Conservation (phyloP, 352 stramenopile species). For the Phytophthora capsici region DNA sequence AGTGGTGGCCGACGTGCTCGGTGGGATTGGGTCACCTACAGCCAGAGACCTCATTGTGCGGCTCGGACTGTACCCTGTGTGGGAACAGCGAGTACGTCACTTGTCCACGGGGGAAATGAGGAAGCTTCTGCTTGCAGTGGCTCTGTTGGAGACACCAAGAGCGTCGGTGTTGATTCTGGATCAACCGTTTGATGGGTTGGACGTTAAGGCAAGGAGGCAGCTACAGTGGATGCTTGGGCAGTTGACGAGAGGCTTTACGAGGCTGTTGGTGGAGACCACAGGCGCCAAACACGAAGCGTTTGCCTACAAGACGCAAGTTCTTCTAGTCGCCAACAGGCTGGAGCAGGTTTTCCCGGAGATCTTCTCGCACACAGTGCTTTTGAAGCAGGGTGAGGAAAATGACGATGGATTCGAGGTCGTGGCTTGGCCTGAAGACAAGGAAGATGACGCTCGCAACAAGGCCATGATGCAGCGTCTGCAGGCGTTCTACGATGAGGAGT, state of each 20-base stretch:
- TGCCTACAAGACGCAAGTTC: constrained; percentile 86
- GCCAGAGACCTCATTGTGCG: constrained; percentile 91
- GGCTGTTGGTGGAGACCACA: constrained; percentile 90
- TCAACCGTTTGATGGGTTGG: constrained; percentile 94
- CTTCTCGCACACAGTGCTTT: constrained; percentile 64
- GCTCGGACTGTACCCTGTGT: constrained; percentile 92
- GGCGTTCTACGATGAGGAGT: constrained; percentile 47
- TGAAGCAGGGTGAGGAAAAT: constrained; percentile 32
- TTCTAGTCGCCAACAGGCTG: constrained; percentile 88
- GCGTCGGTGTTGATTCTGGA: constrained; percentile 89
- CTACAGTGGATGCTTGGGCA: constrained; percentile 87
- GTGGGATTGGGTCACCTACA: constrained; percentile 66
- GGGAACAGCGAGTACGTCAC: constrained; percentile 81
- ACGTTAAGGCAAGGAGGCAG: constrained; percentile 77
- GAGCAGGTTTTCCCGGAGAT: constrained; percentile 91
- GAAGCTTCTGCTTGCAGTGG: constrained; percentile 89
- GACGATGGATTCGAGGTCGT: constrained; percentile 42
- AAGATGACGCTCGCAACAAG: constrained; percentile 38
- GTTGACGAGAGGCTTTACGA: constrained; percentile 87
- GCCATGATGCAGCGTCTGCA: constrained; percentile 46
- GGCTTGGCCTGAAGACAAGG: constrained; percentile 35
- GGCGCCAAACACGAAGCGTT: constrained; percentile 75
- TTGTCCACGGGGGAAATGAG: constrained; percentile 94
- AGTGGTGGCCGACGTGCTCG: constrained; percentile 73
- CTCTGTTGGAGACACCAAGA: constrained; percentile 76